Conservation (phyloP, 768 basidiomycete genomes). For the Boletus edulis region DNA sequence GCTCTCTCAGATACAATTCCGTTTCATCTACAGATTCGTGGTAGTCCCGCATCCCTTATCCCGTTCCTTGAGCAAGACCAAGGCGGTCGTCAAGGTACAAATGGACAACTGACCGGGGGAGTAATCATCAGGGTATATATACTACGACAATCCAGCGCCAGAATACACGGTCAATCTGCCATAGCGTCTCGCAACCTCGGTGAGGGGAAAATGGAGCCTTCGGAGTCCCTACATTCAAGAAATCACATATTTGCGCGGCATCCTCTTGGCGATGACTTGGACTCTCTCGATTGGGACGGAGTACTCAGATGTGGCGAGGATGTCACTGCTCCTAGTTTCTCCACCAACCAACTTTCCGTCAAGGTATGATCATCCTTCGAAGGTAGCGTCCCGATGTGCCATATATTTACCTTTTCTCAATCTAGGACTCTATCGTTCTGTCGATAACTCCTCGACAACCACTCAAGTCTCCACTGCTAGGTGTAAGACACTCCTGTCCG, state of each 20-base stretch:
- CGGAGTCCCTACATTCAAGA: constrained; percentile 35
- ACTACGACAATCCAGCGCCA: constrained; percentile 46
- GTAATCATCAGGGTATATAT: constrained; percentile 47
- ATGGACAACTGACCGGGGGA: constrained; percentile 7
- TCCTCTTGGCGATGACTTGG: constrained; percentile 28
- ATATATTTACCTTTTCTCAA: background rate
- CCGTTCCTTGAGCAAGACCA: constrained; percentile 39
- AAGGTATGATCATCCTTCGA: constrained; percentile 38
- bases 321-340: constrained; percentile 46
- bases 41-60: constrained; percentile 41
- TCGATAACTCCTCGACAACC: constrained; percentile 43
- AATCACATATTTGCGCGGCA: constrained; percentile 1
- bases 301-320: constrained; percentile 40
- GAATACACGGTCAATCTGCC: constrained; percentile 24
- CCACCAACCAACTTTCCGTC: constrained; percentile 42
- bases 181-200: constrained; percentile 34
- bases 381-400: background rate
- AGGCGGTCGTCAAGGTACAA: background rate
- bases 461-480: constrained; percentile 35
- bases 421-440: constrained; percentile 58
- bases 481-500: constrained; percentile 44
- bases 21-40: constrained; percentile 62
- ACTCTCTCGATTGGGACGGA: constrained; percentile 63
- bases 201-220: constrained; percentile 47
- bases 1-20: constrained; percentile 56